Conservation (phyloP, 2,329 filamentous ascomycete species). For the Ophiostoma sp. region DNA sequence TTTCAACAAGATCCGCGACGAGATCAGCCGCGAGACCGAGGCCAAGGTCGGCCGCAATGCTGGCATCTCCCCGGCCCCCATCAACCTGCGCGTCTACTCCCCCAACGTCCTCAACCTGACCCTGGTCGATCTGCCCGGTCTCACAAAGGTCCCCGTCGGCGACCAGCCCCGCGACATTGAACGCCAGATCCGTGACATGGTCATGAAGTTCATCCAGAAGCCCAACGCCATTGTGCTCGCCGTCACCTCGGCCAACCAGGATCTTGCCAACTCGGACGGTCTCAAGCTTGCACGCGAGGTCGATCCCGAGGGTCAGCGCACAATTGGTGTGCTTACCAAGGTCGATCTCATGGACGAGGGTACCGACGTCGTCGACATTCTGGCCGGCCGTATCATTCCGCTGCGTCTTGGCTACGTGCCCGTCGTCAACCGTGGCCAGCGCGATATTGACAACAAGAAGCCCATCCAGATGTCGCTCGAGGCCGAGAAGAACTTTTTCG, state of each 20-base stretch:
- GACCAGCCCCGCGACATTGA: slow-evolving; percentile 97
- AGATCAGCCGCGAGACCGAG: slow-evolving; percentile 80
- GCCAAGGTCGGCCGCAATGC: slow-evolving; percentile 77
- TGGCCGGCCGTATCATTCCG: slow-evolving; percentile 95
- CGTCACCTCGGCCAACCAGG: slow-evolving; percentile 94
- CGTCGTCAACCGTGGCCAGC: slow-evolving; percentile 94
- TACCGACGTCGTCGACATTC: slow-evolving; percentile 94
- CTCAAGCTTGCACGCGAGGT: slow-evolving; percentile 96
- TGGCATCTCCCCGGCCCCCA: slow-evolving; percentile 94
- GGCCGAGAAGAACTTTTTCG: slow-evolving; percentile 94
- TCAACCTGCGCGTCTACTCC: slow-evolving; percentile 98
- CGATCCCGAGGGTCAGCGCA: slow-evolving; percentile 86
- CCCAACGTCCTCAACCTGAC: slow-evolving; percentile 95
- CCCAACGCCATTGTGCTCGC: slow-evolving; percentile 97
- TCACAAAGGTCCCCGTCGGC: slow-evolving; percentile 97
- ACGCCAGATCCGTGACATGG: slow-evolving; percentile 94
- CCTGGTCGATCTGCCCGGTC: slow-evolving; percentile 86
- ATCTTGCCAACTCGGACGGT: slow-evolving; percentile 96
- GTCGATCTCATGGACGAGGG: slow-evolving; percentile 98
- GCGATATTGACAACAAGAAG: slow-evolving; percentile 98
- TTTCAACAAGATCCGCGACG: slow-evolving; percentile 96
- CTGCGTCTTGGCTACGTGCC: slow-evolving; percentile 88
- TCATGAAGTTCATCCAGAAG: slow-evolving; percentile 97
- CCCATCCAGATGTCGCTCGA: slow-evolving; percentile 86
- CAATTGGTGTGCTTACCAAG: slow-evolving; percentile 94